Evolutionary conservation across 306 rosid genomes (phyloP).

Genomic region (Phaseolus lunatus): DNA sequence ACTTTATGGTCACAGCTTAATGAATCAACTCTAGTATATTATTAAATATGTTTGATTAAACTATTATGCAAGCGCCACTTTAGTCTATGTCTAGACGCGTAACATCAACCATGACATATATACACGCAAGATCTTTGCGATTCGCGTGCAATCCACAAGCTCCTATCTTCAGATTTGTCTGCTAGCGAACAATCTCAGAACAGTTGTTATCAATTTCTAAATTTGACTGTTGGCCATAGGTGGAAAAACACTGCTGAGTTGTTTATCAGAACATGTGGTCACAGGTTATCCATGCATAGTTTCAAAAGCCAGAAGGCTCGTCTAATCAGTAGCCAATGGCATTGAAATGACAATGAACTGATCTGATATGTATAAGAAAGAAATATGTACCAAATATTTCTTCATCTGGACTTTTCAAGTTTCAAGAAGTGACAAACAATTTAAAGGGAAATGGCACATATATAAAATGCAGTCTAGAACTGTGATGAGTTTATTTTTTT

Average conservation of each 20-base stretch:
- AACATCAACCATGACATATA: neutral
- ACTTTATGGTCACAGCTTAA: too few relatives aligned
- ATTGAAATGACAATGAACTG: neutral
- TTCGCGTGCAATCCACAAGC: conserved; percentile 43
- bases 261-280: neutral
- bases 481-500: too few relatives aligned
- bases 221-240: neutral
- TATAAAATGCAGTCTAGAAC: too few relatives aligned
- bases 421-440: too few relatives aligned
- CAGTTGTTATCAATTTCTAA: neutral
- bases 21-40: too few relatives aligned
- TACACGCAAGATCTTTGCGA: neutral
- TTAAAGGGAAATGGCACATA: too few relatives aligned
- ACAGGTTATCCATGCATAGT: neutral
- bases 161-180: neutral
- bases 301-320: neutral
- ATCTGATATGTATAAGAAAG: neutral
- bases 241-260: neutral
- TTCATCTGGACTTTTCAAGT: too few relatives aligned
- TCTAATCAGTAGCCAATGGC: neutral
- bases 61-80: too few relatives aligned
- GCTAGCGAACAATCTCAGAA: neutral
- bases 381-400: neutral
- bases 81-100: too few relatives aligned
- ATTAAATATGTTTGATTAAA: too few relatives aligned